phyloP scores from a whole-genome alignment of 2,329 filamentous ascomycete genomes.

The Colletotrichum sp. region DNA sequence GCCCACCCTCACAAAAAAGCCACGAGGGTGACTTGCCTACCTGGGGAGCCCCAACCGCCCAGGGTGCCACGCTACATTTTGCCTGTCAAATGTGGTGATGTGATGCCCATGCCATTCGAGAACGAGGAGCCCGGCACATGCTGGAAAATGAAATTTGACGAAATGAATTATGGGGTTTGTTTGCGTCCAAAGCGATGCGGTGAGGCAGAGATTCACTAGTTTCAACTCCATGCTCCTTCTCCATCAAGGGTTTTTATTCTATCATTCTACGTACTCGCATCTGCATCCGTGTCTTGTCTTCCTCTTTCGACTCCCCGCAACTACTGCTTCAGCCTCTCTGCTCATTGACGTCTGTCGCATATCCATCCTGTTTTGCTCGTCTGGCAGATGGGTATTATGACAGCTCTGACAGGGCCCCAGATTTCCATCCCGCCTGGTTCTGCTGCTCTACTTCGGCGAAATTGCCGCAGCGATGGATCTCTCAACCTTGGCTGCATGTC shows the following conservation, averaged over 20 bases:
- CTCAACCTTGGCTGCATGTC: background rate
- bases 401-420: background rate
- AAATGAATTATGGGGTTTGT: constrained; percentile 9
- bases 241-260: background rate
- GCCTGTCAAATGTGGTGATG: background rate
- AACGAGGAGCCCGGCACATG: background rate
- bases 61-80: constrained; percentile 14
- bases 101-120: background rate
- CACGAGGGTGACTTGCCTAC: background rate
- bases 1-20: background rate
- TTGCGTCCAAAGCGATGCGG: background rate
- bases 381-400: background rate
- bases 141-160: background rate
- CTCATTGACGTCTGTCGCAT: background rate
- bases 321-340: background rate
- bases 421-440: background rate
- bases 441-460: background rate
- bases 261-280: background rate
- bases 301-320: background rate
- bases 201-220: background rate
- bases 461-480: background rate
- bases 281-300: background rate
- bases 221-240: background rate
- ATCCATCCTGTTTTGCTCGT: background rate
- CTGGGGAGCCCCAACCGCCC: constrained; percentile 5